phyloP scores from a whole-genome alignment of 1,284 basidiomycete species.

The Irpex lacteus region DNA sequence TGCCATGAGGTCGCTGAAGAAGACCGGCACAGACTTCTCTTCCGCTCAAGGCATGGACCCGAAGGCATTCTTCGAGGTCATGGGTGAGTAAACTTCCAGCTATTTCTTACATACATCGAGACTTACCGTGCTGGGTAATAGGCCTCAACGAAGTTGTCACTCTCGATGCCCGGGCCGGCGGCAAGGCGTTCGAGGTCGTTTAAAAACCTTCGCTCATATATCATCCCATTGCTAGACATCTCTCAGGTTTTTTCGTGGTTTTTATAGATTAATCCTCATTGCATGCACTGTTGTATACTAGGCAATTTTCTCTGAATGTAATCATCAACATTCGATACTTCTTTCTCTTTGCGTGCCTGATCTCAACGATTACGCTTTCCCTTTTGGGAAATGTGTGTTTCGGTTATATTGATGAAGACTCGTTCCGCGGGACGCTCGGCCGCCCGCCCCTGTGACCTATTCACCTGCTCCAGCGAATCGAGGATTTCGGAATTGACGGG shows the following conservation, averaged over 20 bases:
- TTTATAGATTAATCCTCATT: neutral
- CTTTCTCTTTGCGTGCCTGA: neutral
- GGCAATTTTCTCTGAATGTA: neutral
- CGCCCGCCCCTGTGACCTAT: neutral
- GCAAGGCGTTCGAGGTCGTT: constrained; percentile 50
- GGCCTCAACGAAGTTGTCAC: constrained; percentile 55
- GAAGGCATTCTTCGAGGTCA: constrained; percentile 72
- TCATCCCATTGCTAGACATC: neutral
- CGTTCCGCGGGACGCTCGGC: neutral
- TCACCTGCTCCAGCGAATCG: neutral
- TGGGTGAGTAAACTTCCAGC: constrained; percentile 41
- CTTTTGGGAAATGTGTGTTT: neutral
- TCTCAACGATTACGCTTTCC: neutral
- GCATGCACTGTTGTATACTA: constrained; percentile 1
- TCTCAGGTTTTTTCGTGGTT: neutral
- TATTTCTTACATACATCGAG: neutral
- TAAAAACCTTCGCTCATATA: constrained; percentile 20
- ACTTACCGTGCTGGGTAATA: constrained; percentile 20
- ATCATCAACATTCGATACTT: neutral
- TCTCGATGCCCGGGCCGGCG: constrained; percentile 60
- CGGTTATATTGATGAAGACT: neutral
- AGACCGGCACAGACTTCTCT: constrained; percentile 70
- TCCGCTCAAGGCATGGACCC: constrained; percentile 76
- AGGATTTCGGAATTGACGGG: neutral
- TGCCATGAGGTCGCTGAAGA: constrained; percentile 71